Conservation (phyloP, 345 rosid genomes). For the Eucalyptus cloeziana region DNA sequence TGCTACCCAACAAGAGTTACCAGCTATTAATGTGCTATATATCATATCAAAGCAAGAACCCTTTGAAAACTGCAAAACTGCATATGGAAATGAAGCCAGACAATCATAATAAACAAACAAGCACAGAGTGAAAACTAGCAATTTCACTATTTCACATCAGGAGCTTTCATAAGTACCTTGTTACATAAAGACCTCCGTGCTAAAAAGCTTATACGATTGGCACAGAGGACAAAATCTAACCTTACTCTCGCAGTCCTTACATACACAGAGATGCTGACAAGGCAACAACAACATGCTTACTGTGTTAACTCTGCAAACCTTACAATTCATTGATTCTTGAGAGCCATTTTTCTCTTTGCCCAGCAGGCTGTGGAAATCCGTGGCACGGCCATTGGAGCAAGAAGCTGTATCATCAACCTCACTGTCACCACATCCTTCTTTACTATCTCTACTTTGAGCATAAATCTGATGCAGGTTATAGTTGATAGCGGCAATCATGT, state of each 20-base stretch:
- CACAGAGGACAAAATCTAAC: constrained; percentile 81
- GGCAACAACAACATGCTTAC: constrained; percentile 82
- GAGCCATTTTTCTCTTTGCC: constrained; percentile 23
- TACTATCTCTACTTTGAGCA: constrained; percentile 55
- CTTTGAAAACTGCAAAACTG: not conserved
- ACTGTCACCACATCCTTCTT: constrained; percentile 90
- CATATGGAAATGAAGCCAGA: not conserved
- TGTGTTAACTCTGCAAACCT: constrained; percentile 59
- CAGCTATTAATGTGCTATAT: not conserved
- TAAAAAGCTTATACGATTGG: constrained; percentile 57
- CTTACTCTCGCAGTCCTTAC: constrained; percentile 85
- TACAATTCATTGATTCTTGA: constrained; percentile 44
- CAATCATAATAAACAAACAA: not conserved
- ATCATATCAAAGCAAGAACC: not conserved
- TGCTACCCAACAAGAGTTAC: not conserved
- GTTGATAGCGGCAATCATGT: constrained; percentile 55
- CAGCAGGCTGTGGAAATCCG: constrained; percentile 34
- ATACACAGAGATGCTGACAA: constrained; percentile 90
- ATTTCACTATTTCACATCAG: not conserved
- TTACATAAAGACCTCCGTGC: constrained; percentile 70
- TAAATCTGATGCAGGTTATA: constrained; percentile 58
- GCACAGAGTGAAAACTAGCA: not conserved
- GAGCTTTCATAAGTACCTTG: not conserved
- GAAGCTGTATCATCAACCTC: constrained; percentile 86
- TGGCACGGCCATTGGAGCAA: constrained; percentile 52